Base-by-base conservation (phyloP, 768 basidiomycete genomes). In the Boletus fagicola region DNA sequence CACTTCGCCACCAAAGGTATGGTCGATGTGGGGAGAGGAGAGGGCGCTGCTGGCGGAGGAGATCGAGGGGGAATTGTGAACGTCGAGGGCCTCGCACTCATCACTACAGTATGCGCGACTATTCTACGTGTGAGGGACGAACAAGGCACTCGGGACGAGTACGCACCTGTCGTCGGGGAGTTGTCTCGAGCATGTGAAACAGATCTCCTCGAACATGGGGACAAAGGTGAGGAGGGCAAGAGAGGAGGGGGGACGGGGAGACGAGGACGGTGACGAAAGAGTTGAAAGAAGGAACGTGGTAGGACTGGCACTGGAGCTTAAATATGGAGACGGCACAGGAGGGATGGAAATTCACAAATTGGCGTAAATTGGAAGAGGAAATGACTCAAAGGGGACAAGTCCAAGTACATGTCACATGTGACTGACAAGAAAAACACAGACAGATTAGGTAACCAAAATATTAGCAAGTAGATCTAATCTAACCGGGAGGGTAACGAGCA, bases 191-290 rank as follows among this genome's bases (percentile, higher is more conserved):
- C 89, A 91, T 52, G 80, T 75, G 56, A 91, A 79, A 69, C 89
- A 91, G 65, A 85, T 78, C 77, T 90, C 88, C 80, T 88, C 85
- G 72, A 88, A 90, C 88, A 90, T 91, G 65, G 64, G 66, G 55
- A 59, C 54, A 49, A 58, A 49, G 62, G 49, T 20, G 13, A 20
- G 20, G 26, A 16, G 28, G 51, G 22, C 10, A 28, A 22, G 45
- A 35, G 30, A 15, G n/a, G 42, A 39, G 28, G 47, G 24, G 16
- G 18, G 48, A 11, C 10, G 44, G 46, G 46, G 49, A 46, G 7
- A 57, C 31, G 53, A 39, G 47, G 62, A 16, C 13, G 56, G 20
- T 7, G 57, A 54, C 54, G 61, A 57, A 44, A 18, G 65, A 51
- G 68, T 56, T 59, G 61, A 47, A 31, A 61, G 63, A 64, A 59